Evolutionary conservation across 495 filamentous ascomycete genomes (phyloP).

Genomic region (Aspergillus mulundensis): DNA sequence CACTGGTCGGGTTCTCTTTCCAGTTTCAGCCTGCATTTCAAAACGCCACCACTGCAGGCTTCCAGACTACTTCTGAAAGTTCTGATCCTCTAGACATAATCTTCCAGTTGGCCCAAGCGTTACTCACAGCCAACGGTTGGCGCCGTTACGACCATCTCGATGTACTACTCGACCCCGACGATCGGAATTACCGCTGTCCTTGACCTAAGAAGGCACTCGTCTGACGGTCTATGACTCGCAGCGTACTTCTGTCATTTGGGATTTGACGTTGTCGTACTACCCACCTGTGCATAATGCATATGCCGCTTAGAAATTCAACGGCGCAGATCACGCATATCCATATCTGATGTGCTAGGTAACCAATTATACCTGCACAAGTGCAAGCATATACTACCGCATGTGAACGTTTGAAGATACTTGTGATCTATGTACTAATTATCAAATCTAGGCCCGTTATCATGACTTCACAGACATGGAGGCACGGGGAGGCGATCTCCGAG

Average conservation of each 20-base stretch:
- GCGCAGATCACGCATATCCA: not conserved
- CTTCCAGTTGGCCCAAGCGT: slow-evolving; percentile 8
- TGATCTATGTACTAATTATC: not conserved
- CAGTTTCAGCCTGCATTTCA: slow-evolving; percentile 6
- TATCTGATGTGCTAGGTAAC: not conserved
- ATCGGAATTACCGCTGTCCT: not conserved
- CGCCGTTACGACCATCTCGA: not conserved
- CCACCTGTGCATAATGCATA: not conserved
- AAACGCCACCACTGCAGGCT: slow-evolving; percentile 9
- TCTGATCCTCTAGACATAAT: not conserved
- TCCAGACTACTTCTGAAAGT: not conserved
- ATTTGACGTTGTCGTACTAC: not conserved
- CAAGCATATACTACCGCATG: not conserved
- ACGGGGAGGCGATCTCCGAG: not conserved
- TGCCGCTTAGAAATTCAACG: not conserved
- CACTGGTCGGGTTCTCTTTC: slow-evolving; percentile 11
- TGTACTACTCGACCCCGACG: not conserved
- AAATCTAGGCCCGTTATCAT: not conserved
- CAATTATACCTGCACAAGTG: not conserved
- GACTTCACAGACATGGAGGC: not conserved
- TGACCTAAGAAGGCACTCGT: not conserved
- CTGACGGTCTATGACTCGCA: not conserved
- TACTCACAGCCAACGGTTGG: slow-evolving; percentile 4
- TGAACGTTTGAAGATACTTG: not conserved
- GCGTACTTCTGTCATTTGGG: slow-evolving; percentile 6